Base-by-base conservation (phyloP, 257 asterid genomes). In the Misopates orontium region DNA sequence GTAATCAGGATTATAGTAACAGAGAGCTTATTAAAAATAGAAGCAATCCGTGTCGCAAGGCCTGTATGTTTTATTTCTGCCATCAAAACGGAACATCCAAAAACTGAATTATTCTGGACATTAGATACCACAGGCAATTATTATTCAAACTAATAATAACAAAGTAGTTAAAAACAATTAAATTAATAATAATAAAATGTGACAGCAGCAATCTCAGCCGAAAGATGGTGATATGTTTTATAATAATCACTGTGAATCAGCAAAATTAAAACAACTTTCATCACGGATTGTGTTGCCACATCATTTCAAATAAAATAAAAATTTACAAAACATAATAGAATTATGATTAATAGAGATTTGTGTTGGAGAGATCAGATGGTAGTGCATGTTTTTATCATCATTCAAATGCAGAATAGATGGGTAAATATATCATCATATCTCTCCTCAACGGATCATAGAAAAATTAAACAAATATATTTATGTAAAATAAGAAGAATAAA, bases 341-440 rank as follows among this genome's bases (percentile, higher is more conserved):
- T 15, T 8, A 36, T 18, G 4, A 48, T 51, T 45, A 13, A 31
- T 18, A 8, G 0, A 45, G 28, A 8, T 0, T 28, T 57, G 77
- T 60, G 69, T 57, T 47, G 44, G 62, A 39, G 85, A 82, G 96
- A 78, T 90, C 96, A 90, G 97, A 90, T 90, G 97, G 97, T 90
- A 82, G 89, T 90, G 97, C 95, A 90, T 87, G 97, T 61, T 66
- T 53, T 58, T 9, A 22, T 87, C 95, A 90, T 87, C 96, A 87
- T 79, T 78, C 79, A 82, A 67, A 25, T 72, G 22, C 92, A 82
- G 92, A 79, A 59, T 28, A 79, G 65, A 60, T 82, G 97, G 97
- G 71, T 85, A 64, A 25, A 10, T 28, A 28, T 28, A 87, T 87
- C 96, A 77, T 90, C 96, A 88, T 68, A 8, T 62, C 96, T 56